Evolutionary conservation across 768 basidiomycete genomes (phyloP), one percentile per base, ranked within the genome.

Genomic region (Cyclocybe cylindracea): DNA sequence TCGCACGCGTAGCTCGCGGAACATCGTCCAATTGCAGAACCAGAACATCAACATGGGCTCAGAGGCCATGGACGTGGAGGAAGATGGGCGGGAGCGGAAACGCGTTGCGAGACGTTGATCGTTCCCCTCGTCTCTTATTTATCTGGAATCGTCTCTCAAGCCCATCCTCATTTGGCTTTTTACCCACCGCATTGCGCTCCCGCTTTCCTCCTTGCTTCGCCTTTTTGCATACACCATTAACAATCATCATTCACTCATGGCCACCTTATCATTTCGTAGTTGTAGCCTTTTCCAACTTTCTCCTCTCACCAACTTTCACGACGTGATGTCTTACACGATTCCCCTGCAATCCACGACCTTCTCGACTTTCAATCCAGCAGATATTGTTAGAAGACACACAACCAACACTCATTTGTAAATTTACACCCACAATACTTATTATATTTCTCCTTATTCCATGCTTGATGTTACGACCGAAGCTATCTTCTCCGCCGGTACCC

Each of bases 61-160:
- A 19, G 80, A 82, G 44, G 80, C 78, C 54, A 89, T 90, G 82
- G 87, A 91, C 38, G 74, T 90, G 13, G 89, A 91, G 59, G 89
- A 91, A 46, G 87, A 88, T 10, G 77, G 77, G 2, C 77, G 88
- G 48, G 89, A 91, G 62, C 74, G 89, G 61, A 91, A 91, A 63
- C 78, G 89, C 42, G 78, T 87, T 33, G 77, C 87, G 8, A 75
- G 89, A 60, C 75, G 89, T 56, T 90, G 64, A 74, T 40, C 11
- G 32, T 18, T 24, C 24, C 34, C 29, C 42, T 8, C 19, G 11
- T 44, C 39, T 53, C 29, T 10, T 29, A 19, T 50, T 29, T 39
- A 36, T 36, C 38, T 10, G 10, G n/a, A 10, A 39, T 19, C 16
- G 7, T 14, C 19, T 45, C 29, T 32, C 19, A 41, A 39, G 43